Base-by-base conservation (phyloP, 768 basidiomycete species). In the Piloderma croceum region DNA sequence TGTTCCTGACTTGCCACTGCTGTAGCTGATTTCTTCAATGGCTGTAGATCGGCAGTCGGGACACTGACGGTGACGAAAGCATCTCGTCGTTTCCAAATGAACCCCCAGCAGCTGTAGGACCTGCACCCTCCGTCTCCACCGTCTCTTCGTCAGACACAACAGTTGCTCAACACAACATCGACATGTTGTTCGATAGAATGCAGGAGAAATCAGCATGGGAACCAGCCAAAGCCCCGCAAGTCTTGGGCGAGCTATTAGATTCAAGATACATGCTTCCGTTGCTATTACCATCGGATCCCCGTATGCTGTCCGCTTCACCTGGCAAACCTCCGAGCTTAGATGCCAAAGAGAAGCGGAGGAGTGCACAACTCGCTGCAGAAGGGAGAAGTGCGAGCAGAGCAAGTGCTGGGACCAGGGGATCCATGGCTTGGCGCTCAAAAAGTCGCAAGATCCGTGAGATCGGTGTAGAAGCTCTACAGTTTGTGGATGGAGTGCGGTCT, bases 191-290 rank as follows among this genome's bases (percentile, higher is more conserved):
- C 53, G 84, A 90, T 60, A 77, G 71, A 43, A 59, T 65, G 0
- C 69, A 73, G 23, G 79, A 81, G 24, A 74, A 78, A 31, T 75
- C 79, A 0, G 59, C 73, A 4, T 98, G 92, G 83, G 79, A 82
- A 41, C 88, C 92, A 11, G 69, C 77, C 0, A 76, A 74, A 38
- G 76, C 89, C 15, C 83, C 90, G 0, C 85, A 87, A 52, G 81
- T 81, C 19, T 73, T 92, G 1, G 92, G 92, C 22, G 96, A 99
- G 59, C 64, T 97, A 19, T 68, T 97, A 47, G 92, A 99, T 59
- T 91, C 89, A 19, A 76, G 92, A 48, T 79, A 85, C 59, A 97
- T 97, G 91, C 74, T 98, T 18, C 90, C 90, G 2, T 69, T 94
- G 35, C 69, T 79, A 17, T 79, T 96, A 36, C 93, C 93, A 6